Conservation (phyloP, 208 protist species). For the Crithidia sp. region DNA sequence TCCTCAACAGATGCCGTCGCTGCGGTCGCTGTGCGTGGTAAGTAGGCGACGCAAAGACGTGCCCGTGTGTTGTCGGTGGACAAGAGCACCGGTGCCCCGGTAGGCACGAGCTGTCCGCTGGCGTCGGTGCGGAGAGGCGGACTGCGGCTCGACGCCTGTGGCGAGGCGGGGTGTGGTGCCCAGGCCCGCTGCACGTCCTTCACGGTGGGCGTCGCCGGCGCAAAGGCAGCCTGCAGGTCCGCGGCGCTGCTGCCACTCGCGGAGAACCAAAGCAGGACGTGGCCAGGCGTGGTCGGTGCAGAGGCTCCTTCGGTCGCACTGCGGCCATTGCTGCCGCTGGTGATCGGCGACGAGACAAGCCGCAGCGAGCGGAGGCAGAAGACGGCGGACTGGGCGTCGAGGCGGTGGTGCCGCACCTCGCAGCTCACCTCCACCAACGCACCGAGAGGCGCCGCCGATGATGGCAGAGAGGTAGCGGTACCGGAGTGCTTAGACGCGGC, state of each 20-base stretch:
- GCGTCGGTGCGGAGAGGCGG: slow-evolving; percentile 17
- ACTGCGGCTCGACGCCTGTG: slow-evolving; percentile 8
- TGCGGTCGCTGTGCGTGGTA: neutral
- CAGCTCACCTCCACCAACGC: slow-evolving; percentile 18
- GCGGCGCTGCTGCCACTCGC: slow-evolving; percentile 25
- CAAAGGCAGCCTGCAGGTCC: slow-evolving; percentile 5
- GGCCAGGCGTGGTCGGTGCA: neutral
- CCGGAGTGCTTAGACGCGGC: neutral
- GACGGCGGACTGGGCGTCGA: slow-evolving; percentile 24
- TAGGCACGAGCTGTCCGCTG: slow-evolving; percentile 16
- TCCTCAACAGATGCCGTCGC: neutral
- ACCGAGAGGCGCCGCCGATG: slow-evolving; percentile 11
- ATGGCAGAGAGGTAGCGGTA: neutral
- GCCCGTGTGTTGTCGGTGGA: slow-evolving; percentile 32
- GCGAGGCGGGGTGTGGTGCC: slow-evolving; percentile 5
- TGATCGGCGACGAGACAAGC: slow-evolving; percentile 24
- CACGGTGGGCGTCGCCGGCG: slow-evolving; percentile 2
- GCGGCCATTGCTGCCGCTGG: neutral
- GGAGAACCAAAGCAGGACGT: slow-evolving; percentile 42
- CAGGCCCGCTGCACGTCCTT: slow-evolving; percentile 29
- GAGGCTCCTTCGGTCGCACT: neutral
- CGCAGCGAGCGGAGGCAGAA: slow-evolving; percentile 37
- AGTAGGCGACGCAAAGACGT: slow-evolving; percentile 39
- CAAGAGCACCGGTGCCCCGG: slow-evolving; percentile 28
- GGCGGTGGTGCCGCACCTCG: slow-evolving; percentile 18